These are phyloP conservation scores for Parascedosporium putredinis DNA, from an alignment of 2,329 filamentous ascomycete species.

Conservation along the genomic window DNA sequence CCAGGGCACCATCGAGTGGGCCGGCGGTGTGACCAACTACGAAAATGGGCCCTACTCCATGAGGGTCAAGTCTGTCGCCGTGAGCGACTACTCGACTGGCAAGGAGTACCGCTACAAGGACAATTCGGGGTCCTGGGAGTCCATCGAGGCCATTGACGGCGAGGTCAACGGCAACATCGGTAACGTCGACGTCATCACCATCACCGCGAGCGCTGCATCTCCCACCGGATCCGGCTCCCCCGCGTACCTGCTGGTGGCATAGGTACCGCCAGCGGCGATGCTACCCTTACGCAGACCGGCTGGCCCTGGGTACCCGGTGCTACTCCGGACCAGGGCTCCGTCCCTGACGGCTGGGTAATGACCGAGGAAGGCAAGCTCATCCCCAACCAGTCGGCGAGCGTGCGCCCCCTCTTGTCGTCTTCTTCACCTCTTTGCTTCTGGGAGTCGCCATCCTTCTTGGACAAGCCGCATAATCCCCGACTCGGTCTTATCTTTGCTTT, in stretches of 20 bases:
- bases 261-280: slow-evolving; percentile 42
- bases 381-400: slow-evolving; percentile 45
- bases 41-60: slow-evolving; percentile 74
- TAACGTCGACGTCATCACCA: slow-evolving; percentile 37
- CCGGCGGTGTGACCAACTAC: slow-evolving; percentile 78
- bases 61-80: slow-evolving; percentile 63
- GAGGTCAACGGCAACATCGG: slow-evolving; percentile 58
- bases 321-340: slow-evolving; percentile 40
- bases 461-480: background rate
- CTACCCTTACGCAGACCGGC: slow-evolving; percentile 45
- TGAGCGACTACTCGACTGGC: slow-evolving; percentile 91
- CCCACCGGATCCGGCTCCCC: slow-evolving; percentile 52
- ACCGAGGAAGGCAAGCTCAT: slow-evolving; percentile 69
- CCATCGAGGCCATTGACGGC: slow-evolving; percentile 74
- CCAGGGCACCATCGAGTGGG: slow-evolving; percentile 80
- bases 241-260: slow-evolving; percentile 63
- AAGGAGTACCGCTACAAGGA: slow-evolving; percentile 74
- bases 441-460: slow-evolving; percentile 10
- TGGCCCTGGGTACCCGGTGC: slow-evolving; percentile 58
- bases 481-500: background rate
- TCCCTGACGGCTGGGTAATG: slow-evolving; percentile 76
- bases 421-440: slow-evolving; percentile 17
- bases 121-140: slow-evolving; percentile 65
- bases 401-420: slow-evolving; percentile 15
- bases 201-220: slow-evolving; percentile 51